Evolutionary conservation across 2,329 filamentous ascomycete species (phyloP).

Genomic region (Ophiostoma populinum): DNA sequence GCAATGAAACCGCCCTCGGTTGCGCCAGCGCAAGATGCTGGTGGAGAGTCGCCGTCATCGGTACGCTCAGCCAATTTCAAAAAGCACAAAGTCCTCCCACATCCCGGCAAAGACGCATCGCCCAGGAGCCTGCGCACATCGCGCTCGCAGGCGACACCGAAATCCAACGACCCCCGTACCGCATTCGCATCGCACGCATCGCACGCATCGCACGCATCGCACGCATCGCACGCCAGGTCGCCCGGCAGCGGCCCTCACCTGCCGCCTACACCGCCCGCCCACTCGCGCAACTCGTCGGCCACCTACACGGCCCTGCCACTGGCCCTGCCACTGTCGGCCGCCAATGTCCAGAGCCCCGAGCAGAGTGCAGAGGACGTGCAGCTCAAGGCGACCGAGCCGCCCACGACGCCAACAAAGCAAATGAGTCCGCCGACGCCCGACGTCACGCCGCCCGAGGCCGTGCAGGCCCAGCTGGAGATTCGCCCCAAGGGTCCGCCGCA

Average conservation of each 20-base stretch:
- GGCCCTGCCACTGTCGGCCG: constrained; percentile 24
- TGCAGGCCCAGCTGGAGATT: constrained; percentile 17
- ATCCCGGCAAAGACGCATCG: constrained; percentile 17
- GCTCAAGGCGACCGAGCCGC: constrained; percentile 22
- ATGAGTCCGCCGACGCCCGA: constrained; percentile 59
- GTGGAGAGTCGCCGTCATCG: constrained; percentile 1
- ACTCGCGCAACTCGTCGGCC: constrained; percentile 39
- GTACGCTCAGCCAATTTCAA: constrained; percentile 15
- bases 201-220: too few species aligned
- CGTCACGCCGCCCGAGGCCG: constrained; percentile 47
- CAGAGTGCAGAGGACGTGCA: constrained; percentile 23
- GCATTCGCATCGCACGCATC: too few species aligned
- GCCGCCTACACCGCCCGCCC: constrained; percentile 46
- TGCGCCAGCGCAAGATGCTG: not conserved
- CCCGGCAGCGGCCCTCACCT: constrained; percentile 30
- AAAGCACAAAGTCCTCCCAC: constrained; percentile 23
- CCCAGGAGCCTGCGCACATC: constrained; percentile 6
- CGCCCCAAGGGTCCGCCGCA: constrained; percentile 22
- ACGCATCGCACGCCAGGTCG: constrained; percentile 24
- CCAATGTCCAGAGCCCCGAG: constrained; percentile 20
- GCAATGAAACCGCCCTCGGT: constrained; percentile 3
- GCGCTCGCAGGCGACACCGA: constrained; percentile 8
- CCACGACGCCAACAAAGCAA: constrained; percentile 41
- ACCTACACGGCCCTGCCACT: constrained; percentile 27
- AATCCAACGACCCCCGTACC: too few species aligned